These are phyloP conservation scores for Bretschneidera sinensis DNA, from an alignment of 345 rosid genomes.

Conservation along the genomic window DNA sequence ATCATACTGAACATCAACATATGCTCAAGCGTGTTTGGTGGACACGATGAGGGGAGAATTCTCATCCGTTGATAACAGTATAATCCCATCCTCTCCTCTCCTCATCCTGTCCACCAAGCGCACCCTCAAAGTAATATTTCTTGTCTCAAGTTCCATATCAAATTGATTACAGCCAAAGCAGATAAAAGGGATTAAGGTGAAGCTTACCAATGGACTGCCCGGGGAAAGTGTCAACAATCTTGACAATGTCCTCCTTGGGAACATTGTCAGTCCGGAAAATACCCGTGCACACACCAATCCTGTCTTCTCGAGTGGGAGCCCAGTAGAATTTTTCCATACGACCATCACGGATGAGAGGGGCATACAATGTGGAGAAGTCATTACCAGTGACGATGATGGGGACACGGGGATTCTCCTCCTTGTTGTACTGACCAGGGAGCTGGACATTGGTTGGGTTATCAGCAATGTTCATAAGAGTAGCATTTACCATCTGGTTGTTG, in stretches of 20 bases:
- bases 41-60: no score
- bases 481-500: slow-evolving; percentile 63
- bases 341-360: slow-evolving; percentile 58
- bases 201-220: slow-evolving; percentile 55
- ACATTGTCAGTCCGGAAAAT: slow-evolving; percentile 42
- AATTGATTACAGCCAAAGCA: no score
- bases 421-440: slow-evolving; percentile 54
- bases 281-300: slow-evolving; percentile 45
- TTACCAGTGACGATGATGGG: slow-evolving; percentile 55
- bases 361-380: slow-evolving; percentile 55
- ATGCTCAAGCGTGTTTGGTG: no score
- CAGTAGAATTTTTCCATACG: slow-evolving; percentile 62
- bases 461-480: slow-evolving; percentile 62
- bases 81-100: no score
- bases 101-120: no score
- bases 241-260: slow-evolving; percentile 35
- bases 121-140: no score
- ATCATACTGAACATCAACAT: background rate
- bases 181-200: no score
- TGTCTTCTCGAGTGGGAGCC: slow-evolving; percentile 56
- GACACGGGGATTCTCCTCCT: slow-evolving; percentile 50
- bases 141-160: no score
- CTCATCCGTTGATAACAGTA: no score
- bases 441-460: slow-evolving; percentile 56
- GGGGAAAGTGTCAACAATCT: slow-evolving; percentile 49